Percentiles rank a stretch among this genome's conserved stretches.
Evolutionary conservation across 2,329 filamentous ascomycete genomes (phyloP).

Genomic region (Bimuria novae-zelandiae): DNA sequence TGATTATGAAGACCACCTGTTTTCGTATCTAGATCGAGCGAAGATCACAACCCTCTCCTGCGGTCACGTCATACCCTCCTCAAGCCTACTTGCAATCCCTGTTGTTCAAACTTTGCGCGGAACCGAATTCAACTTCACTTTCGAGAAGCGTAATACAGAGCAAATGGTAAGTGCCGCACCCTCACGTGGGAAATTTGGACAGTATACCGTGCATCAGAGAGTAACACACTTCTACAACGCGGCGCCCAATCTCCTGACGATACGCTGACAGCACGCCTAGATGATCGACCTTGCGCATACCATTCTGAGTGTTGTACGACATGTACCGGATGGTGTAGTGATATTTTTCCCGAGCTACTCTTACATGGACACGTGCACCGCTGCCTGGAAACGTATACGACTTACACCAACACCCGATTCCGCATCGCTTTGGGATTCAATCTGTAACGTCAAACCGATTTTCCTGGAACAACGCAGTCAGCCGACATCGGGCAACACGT

Average conservation of each 20-base stretch:
- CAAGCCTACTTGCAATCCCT: slow-evolving; percentile 79
- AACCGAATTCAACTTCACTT: slow-evolving; percentile 81
- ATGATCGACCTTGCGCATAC: slow-evolving; percentile 75
- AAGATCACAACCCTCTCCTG: slow-evolving; percentile 84
- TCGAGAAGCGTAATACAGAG: slow-evolving; percentile 71
- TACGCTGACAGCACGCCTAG: slow-evolving; percentile 28
- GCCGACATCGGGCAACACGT: slow-evolving; percentile 60
- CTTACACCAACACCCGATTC: slow-evolving; percentile 2
- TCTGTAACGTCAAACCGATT: slow-evolving; percentile 62
- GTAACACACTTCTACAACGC: not conserved
- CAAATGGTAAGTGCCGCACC: slow-evolving; percentile 56
- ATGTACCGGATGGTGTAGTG: slow-evolving; percentile 86
- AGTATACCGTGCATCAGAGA: not conserved
- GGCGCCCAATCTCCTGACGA: not conserved
- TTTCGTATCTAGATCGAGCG: slow-evolving; percentile 69
- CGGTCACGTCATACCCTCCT: slow-evolving; percentile 86
- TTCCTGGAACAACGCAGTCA: slow-evolving; percentile 45
- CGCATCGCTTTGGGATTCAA: slow-evolving; percentile 56
- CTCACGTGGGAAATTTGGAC: not conserved
- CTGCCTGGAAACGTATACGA: slow-evolving; percentile 47
- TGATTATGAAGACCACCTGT: slow-evolving; percentile 85
- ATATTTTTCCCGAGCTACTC: slow-evolving; percentile 96
- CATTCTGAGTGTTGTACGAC: slow-evolving; percentile 70
- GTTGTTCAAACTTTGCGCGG: slow-evolving; percentile 58
- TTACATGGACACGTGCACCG: slow-evolving; percentile 75